These are phyloP conservation scores for Calonectria henricotiae DNA, from an alignment of 2,329 filamentous ascomycete genomes.

Conservation along the genomic window DNA sequence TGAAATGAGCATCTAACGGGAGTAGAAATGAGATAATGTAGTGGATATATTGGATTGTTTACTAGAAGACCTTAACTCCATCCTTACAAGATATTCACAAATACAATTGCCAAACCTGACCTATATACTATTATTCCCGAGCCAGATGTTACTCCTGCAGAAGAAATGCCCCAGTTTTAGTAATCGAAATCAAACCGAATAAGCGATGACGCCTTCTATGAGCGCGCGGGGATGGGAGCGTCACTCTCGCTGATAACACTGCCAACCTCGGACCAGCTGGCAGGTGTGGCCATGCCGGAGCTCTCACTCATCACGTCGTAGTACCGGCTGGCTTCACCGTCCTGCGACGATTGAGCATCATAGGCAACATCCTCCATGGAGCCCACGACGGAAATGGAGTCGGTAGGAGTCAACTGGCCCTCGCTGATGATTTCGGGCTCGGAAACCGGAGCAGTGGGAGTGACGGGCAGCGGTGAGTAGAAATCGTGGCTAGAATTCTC, in stretches of 20 bases:
- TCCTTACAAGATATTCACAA: constrained; percentile 36
- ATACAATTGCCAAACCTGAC: constrained; percentile 7
- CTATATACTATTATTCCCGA: constrained; percentile 34
- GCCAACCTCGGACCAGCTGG: constrained; percentile 77
- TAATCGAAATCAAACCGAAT: constrained; percentile 1
- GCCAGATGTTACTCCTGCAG: constrained; percentile 21
- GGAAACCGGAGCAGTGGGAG: constrained; percentile 66
- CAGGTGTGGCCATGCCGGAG: constrained; percentile 73
- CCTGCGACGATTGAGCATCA: constrained; percentile 60
- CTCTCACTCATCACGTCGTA: constrained; percentile 75
- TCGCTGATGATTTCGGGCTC: constrained; percentile 70
- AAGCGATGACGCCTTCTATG: constrained; percentile 42
- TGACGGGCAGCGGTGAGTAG: constrained; percentile 74
- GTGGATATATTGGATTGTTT: constrained; percentile 45
- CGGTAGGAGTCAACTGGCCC: constrained; percentile 73
- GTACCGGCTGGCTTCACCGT: constrained; percentile 59
- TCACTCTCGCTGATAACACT: constrained; percentile 75
- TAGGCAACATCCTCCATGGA: constrained; percentile 67
- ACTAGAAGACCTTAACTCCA: constrained; percentile 39
- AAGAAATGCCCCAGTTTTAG: constrained; percentile 22
- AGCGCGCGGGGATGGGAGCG: constrained; percentile 54
- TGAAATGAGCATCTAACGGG: neutral
- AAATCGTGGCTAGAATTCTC: constrained; percentile 70
- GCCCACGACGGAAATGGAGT: constrained; percentile 71
- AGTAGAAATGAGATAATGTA: constrained; percentile 29